Percentiles rank a stretch among this genome's conserved stretches.
These are phyloP conservation scores for Russula earlei DNA, from an alignment of 768 basidiomycete genomes.

Conservation along the genomic window DNA sequence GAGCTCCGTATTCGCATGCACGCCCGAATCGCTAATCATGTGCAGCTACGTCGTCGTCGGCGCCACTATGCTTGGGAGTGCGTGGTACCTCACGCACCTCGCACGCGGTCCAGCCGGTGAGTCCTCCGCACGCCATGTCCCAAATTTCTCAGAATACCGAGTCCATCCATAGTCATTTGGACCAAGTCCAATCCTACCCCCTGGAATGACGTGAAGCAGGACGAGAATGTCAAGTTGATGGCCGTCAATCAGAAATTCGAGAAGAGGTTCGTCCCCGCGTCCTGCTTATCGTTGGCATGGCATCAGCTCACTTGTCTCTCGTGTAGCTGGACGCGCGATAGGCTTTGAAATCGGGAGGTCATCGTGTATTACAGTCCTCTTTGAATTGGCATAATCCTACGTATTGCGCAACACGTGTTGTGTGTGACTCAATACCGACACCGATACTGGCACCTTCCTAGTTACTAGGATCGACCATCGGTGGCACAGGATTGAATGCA, in stretches of 20 bases:
- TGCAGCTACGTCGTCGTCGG: slow-evolving; percentile 43
- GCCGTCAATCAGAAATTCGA: slow-evolving; percentile 66
- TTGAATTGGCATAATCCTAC: slow-evolving; percentile 10
- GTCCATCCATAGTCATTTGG: slow-evolving; percentile 40
- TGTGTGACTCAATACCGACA: neutral
- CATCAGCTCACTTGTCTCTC: neutral
- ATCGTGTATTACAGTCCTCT: slow-evolving; percentile 4
- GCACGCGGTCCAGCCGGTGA: slow-evolving; percentile 36
- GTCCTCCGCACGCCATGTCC: neutral
- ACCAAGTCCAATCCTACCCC: slow-evolving; percentile 71
- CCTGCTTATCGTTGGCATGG: slow-evolving; percentile 3
- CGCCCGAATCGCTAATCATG: neutral
- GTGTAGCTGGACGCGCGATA: slow-evolving; percentile 66
- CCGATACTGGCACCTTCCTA: neutral
- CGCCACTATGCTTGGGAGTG: slow-evolving; percentile 32
- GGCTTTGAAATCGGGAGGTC: slow-evolving; percentile 36
- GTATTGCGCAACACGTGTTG: neutral
- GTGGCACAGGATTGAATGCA: neutral
- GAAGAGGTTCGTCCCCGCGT: slow-evolving; percentile 43
- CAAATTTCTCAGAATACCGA: slow-evolving; percentile 7
- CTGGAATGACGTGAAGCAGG: slow-evolving; percentile 74
- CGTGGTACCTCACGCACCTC: slow-evolving; percentile 37
- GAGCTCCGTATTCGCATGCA: neutral
- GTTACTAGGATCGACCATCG: neutral
- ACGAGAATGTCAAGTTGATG: slow-evolving; percentile 66